Evolutionary conservation across 192 early-diverging fungal genomes (phyloP).

Genomic region (Coemansia reversa): DNA sequence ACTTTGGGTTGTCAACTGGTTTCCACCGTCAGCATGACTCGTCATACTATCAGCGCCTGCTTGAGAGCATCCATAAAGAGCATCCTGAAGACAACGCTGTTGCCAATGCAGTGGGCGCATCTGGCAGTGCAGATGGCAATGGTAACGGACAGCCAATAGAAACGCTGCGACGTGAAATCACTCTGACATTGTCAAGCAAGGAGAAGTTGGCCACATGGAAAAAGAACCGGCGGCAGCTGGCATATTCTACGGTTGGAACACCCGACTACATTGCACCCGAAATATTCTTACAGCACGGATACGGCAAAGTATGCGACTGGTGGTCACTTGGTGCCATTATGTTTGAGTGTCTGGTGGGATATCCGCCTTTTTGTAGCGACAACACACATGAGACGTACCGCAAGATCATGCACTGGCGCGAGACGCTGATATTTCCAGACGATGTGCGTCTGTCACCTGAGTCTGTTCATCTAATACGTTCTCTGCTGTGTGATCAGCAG

Average conservation of each 20-base stretch:
- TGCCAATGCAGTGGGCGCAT: slow-evolving; percentile 31
- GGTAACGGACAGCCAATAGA: slow-evolving; percentile 54
- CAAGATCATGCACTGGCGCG: slow-evolving; percentile 97
- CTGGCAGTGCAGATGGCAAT: slow-evolving; percentile 29
- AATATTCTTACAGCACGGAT: slow-evolving; percentile 91
- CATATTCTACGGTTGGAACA: slow-evolving; percentile 97
- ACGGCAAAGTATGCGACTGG: slow-evolving; percentile 98
- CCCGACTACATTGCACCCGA: slow-evolving; percentile 99
- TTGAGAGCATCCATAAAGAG: slow-evolving; percentile 67
- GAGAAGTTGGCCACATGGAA: slow-evolving; percentile 99
- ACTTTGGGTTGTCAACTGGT: slow-evolving; percentile 99
- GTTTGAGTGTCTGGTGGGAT: slow-evolving; percentile 98
- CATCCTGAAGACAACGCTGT: slow-evolving; percentile 48
- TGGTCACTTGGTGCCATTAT: slow-evolving; percentile 99
- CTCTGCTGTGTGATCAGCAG: slow-evolving; percentile 85
- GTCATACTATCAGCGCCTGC: slow-evolving; percentile 83
- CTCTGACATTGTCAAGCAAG: slow-evolving; percentile 88
- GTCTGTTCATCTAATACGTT: slow-evolving; percentile 87
- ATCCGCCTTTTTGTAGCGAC: slow-evolving; percentile 97
- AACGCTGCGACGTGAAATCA: slow-evolving; percentile 69
- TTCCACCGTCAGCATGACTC: slow-evolving; percentile 99
- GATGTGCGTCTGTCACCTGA: slow-evolving; percentile 89
- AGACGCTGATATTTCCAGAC: slow-evolving; percentile 87
- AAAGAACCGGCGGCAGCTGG: slow-evolving; percentile 90
- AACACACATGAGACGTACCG: slow-evolving; percentile 94